phyloP scores from a whole-genome alignment of 23 red algal genomes.

The Agarophyton chilense region DNA sequence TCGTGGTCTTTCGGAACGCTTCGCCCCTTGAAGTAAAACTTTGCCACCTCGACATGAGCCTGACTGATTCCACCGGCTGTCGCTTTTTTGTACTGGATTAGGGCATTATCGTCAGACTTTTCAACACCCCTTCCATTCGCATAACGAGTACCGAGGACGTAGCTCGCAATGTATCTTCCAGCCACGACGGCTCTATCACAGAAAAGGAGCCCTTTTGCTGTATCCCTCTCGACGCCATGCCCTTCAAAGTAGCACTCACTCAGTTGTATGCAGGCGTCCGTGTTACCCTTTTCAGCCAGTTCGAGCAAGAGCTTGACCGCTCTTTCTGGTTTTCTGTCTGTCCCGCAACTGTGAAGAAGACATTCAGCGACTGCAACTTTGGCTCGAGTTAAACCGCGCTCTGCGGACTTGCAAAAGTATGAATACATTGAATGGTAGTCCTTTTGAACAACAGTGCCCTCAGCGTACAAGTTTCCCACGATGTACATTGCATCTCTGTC shows the following conservation, averaged over 20 bases:
- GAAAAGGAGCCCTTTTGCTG: slow-evolving; percentile 21
- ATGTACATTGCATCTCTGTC: slow-evolving; percentile 43
- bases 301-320: slow-evolving; percentile 5
- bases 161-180: slow-evolving; percentile 36
- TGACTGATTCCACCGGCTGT: slow-evolving; percentile 12
- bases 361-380: slow-evolving; percentile 55
- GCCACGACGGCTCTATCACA: slow-evolving; percentile 25
- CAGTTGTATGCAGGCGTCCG: slow-evolving; percentile 10
- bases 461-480: slow-evolving; percentile 15
- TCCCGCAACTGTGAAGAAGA: slow-evolving; percentile 3
- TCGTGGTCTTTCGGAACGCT: slow-evolving; percentile 4
- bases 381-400: slow-evolving; percentile 3
- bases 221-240: not conserved
- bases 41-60: slow-evolving; percentile 34
- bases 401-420: slow-evolving; percentile 32
- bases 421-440: not conserved
- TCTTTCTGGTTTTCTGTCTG: not conserved
- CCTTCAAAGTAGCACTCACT: slow-evolving; percentile 65
- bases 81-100: slow-evolving; percentile 18
- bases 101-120: slow-evolving; percentile 3
- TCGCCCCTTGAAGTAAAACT: slow-evolving; percentile 30
- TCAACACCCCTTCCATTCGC: slow-evolving; percentile 30
- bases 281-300: slow-evolving; percentile 11
- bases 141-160: slow-evolving; percentile 43
- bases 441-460: slow-evolving; percentile 42